Evolutionary conservation across 2,329 filamentous ascomycete genomes (phyloP).

Genomic region (Exophiala lecanii-corni): DNA sequence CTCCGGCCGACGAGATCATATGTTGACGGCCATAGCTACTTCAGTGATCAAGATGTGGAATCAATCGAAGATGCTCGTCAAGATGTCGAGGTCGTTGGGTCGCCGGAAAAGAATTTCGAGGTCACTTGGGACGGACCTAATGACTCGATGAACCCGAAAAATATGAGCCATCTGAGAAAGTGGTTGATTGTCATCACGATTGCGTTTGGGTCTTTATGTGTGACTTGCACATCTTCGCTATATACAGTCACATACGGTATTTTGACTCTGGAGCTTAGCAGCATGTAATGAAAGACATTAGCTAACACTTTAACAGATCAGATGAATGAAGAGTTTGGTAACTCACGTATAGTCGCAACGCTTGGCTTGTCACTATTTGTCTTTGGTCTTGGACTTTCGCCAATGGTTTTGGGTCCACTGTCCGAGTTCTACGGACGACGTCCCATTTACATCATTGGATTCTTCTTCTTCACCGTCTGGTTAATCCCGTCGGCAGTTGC

Average conservation of each 20-base stretch:
- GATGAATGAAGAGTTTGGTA: constrained; percentile 68
- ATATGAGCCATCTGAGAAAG: constrained; percentile 60
- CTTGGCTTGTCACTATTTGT: constrained; percentile 80
- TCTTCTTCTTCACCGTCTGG: constrained; percentile 71
- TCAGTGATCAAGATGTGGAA: constrained; percentile 11
- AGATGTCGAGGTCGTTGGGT: constrained; percentile 9
- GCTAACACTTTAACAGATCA: no score
- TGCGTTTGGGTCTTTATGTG: constrained; percentile 70
- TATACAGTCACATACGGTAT: constrained; percentile 75
- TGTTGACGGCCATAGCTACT: constrained; percentile 25
- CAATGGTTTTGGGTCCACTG: constrained; percentile 59
- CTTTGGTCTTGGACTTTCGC: constrained; percentile 64
- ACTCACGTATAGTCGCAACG: constrained; percentile 67
- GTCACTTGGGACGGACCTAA: constrained; percentile 71
- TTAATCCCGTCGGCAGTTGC: constrained; percentile 76
- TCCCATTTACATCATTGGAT: constrained; percentile 73
- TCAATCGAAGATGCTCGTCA: constrained; percentile 7
- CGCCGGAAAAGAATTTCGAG: constrained; percentile 35
- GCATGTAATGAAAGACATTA: no score
- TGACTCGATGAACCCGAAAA: constrained; percentile 71
- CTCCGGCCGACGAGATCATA: constrained; percentile 23
- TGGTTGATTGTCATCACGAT: constrained; percentile 76
- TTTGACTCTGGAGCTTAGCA: no score
- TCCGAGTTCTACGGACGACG: constrained; percentile 78
- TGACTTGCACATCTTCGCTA: constrained; percentile 85